Evolutionary conservation across 208 protist genomes (phyloP), one percentile per base, ranked within the genome.

Genomic region (Trypanosoma lewisi): DNA sequence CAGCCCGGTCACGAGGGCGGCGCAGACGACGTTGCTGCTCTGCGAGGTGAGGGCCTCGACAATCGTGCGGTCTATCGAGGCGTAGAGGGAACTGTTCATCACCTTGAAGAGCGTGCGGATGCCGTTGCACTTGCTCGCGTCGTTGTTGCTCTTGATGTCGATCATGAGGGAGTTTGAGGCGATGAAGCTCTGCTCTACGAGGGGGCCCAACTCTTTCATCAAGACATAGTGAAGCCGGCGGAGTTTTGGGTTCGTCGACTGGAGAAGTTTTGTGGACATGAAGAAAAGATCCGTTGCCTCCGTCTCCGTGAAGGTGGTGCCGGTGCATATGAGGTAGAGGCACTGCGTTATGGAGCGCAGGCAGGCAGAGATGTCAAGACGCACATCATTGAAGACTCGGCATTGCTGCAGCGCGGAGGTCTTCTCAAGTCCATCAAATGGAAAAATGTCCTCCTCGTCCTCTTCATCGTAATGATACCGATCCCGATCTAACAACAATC

Each of bases 231-330:
- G 84, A 70, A 99, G 72, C 12, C 98, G 93, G 17, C 98, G 87
- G 34, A 99, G 89, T 60, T 96, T 92, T 14, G 90, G 67, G 76
- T 99, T 82, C 27, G 82, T 85, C 4, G 95, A 98, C 74, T 99
- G 97, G 63, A 99, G 97, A 25, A 99, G 85, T 78, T 99, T 99
- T 11, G 98, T 99, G 0, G 96, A 93, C 66, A 91, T 93, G 74
- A 99, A 99, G 83, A 99, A 99, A 49, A 99, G 60, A 55, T 98
- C 90, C 6, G 97, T 99, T 6, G 98, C 96, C 82, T 99, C 98
- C 7, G 53, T 83, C 44, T 80, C 80, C 6, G 90, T 96, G 39
- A 99, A 83, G 0, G 65, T 77, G 41, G 97, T 91, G 58, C 98
- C 97, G 47, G 96, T 94, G 37, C 69, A 82, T 23, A 99, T 71